These are phyloP conservation scores for Ceratobasidium papillatum DNA, from an alignment of 1,284 basidiomycete genomes.

Conservation along the genomic window DNA sequence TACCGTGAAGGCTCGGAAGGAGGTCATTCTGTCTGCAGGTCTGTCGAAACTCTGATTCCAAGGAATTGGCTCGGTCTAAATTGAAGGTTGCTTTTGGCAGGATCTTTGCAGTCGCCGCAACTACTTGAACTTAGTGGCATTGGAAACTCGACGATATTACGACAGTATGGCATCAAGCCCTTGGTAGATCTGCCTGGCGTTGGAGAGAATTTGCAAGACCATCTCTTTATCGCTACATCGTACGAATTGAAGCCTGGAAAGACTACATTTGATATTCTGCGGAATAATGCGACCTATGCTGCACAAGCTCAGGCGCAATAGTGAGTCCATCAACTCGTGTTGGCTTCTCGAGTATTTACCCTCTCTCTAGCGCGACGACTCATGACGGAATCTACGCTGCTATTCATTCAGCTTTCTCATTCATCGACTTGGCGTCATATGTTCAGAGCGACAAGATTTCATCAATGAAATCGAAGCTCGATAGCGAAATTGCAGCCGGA, in stretches of 20 bases:
- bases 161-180: conserved; percentile 53
- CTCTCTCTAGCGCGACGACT: conserved; percentile 28
- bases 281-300: conserved; percentile 39
- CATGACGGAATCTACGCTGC: conserved; percentile 42
- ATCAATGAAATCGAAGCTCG: conserved; percentile 30
- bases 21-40: conserved; percentile 58
- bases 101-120: conserved; percentile 57
- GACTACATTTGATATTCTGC: conserved; percentile 42
- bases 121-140: conserved; percentile 62
- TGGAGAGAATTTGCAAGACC: conserved; percentile 57
- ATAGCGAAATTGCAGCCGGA: conserved; percentile 18
- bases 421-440: conserved; percentile 40
- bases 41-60: conserved; percentile 8
- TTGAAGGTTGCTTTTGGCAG: conserved; percentile 9
- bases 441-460: conserved; percentile 14
- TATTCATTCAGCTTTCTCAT: conserved; percentile 42
- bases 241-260: conserved; percentile 42
- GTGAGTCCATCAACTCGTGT: conserved; percentile 11
- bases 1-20: conserved; percentile 48
- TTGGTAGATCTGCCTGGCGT: conserved; percentile 56
- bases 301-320: conserved; percentile 39
- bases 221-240: conserved; percentile 46
- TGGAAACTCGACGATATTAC: conserved; percentile 55
- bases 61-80: background rate
- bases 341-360: background rate